Evolutionary conservation across 1,284 basidiomycete species (phyloP).

Genomic region (Puccinia hordei): DNA sequence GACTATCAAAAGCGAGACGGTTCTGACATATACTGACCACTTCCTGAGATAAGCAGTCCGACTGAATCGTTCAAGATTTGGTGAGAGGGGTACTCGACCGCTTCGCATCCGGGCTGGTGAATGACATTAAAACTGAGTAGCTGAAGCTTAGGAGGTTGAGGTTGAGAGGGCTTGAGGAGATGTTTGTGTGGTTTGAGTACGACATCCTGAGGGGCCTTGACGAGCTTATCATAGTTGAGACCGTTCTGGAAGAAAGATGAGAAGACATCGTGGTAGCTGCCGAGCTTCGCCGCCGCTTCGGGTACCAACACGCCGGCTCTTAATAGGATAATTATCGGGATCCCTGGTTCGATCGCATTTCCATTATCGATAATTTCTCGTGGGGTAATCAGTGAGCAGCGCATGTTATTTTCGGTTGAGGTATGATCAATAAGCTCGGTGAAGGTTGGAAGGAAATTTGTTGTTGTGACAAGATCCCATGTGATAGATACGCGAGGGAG

Average conservation of each 20-base stretch:
- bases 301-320: conserved; percentile 17
- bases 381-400: not conserved
- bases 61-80: not conserved
- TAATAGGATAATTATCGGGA: conserved; percentile 19
- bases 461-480: too few species aligned
- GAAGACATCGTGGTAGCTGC: conserved; percentile 36
- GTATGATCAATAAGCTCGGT: too few species aligned
- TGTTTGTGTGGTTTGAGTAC: not conserved
- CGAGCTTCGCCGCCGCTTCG: not conserved
- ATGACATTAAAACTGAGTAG: conserved; percentile 23
- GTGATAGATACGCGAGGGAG: too few species aligned
- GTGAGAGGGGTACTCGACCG: conserved; percentile 22
- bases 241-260: conserved; percentile 18
- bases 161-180: not conserved
- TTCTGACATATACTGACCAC: conserved; percentile 18
- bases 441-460: too few species aligned
- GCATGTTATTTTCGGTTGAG: not conserved
- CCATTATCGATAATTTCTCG: not conserved
- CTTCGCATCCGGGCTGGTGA: not conserved
- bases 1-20: not conserved
- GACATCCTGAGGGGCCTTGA: not conserved
- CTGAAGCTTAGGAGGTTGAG: not conserved
- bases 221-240: not conserved
- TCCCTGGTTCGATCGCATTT: not conserved
- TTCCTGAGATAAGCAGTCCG: conserved; percentile 25